Evolutionary conservation across 352 stramenopile species (phyloP).

Genomic region (Phytophthora constricta): DNA sequence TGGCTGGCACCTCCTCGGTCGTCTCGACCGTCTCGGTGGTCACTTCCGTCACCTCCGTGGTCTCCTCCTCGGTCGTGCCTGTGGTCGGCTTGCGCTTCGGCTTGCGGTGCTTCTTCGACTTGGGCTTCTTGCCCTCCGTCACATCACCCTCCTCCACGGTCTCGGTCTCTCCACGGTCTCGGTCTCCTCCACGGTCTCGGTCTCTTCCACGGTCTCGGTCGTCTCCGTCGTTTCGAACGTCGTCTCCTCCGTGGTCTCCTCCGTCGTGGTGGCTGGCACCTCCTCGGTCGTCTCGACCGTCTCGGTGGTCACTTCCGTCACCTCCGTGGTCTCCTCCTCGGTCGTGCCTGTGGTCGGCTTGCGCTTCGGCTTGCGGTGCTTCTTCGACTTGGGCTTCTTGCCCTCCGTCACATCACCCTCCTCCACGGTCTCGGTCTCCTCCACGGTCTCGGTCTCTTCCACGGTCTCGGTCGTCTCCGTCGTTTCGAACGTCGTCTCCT

Average conservation of each 20-base stretch:
- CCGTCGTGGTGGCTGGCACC: not conserved
- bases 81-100: conserved; percentile 27
- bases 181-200: conserved; percentile 10
- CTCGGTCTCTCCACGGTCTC: too few species aligned
- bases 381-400: conserved; percentile 23
- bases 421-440: not conserved
- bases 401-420: conserved; percentile 2
- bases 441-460: not conserved
- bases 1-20: conserved; percentile 6
- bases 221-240: conserved; percentile 3
- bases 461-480: not conserved
- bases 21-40: conserved; percentile 3
- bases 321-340: conserved; percentile 12
- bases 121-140: conserved; percentile 23
- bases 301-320: conserved; percentile 7
- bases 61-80: too few species aligned
- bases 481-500: not conserved
- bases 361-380: conserved; percentile 19
- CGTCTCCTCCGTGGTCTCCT: not conserved
- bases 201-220: conserved; percentile 11
- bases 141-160: not conserved
- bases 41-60: conserved; percentile 8
- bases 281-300: not conserved
- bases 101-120: too few species aligned
- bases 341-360: conserved; percentile 13